Evolutionary conservation across 2,329 filamentous ascomycete genomes (phyloP).

Genomic region (Exophiala aquamarina): DNA sequence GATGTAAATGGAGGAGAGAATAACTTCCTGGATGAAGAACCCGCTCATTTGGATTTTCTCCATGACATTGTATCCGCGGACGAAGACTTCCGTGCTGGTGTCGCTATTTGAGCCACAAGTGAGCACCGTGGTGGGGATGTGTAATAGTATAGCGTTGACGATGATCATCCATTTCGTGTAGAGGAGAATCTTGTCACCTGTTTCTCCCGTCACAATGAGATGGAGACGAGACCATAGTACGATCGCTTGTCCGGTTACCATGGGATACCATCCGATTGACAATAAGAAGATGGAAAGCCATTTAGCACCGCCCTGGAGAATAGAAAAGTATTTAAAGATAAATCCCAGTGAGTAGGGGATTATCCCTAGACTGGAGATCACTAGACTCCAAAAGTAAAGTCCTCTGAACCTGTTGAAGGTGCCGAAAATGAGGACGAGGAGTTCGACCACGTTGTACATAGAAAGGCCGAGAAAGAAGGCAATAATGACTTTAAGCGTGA

Average conservation of each 20-base stretch:
- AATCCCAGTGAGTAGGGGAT: slow-evolving; percentile 48
- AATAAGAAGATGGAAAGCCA: slow-evolving; percentile 45
- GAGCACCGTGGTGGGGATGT: slow-evolving; percentile 47
- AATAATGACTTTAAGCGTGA: slow-evolving; percentile 44
- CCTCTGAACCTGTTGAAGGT: slow-evolving; percentile 48
- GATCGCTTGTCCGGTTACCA: slow-evolving; percentile 50
- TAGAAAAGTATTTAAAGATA: slow-evolving; percentile 47
- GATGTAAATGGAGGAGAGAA: slow-evolving; percentile 56
- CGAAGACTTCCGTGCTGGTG: slow-evolving; percentile 28
- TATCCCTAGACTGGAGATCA: slow-evolving; percentile 45
- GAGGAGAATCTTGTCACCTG: slow-evolving; percentile 39
- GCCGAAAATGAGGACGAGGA: slow-evolving; percentile 49
- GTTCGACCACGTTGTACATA: slow-evolving; percentile 52
- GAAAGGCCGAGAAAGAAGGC: slow-evolving; percentile 48
- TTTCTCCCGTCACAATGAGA: slow-evolving; percentile 38
- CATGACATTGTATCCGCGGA: slow-evolving; percentile 45
- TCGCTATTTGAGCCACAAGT: slow-evolving; percentile 43
- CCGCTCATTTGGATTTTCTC: slow-evolving; percentile 58
- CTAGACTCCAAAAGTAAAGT: slow-evolving; percentile 53
- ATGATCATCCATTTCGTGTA: slow-evolving; percentile 49
- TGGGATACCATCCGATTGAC: slow-evolving; percentile 47
- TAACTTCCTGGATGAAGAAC: slow-evolving; percentile 57
- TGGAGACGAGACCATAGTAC: slow-evolving; percentile 53
- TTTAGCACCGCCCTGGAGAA: slow-evolving; percentile 31
- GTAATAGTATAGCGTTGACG: slow-evolving; percentile 43